These are phyloP conservation scores for Penicillium cinerascens DNA, from an alignment of 495 filamentous ascomycete species.

Conservation along the genomic window DNA sequence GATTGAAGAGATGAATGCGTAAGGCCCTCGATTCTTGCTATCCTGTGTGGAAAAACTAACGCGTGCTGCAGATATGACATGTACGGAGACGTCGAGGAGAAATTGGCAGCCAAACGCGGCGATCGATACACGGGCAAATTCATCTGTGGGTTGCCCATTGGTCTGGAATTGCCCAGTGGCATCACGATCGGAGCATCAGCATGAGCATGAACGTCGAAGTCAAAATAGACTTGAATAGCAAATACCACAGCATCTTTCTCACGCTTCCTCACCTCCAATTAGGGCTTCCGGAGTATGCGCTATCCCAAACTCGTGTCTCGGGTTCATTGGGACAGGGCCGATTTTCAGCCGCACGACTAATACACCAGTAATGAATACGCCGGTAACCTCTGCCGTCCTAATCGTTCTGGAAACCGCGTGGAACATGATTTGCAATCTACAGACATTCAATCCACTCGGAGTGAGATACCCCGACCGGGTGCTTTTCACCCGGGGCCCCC, in stretches of 20 bases:
- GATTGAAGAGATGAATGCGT: slow-evolving; percentile 53
- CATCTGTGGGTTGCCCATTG: slow-evolving; percentile 36
- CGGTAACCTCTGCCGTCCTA: too few species aligned
- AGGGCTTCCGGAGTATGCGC: too few species aligned
- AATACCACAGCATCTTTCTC: too few species aligned
- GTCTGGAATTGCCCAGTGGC: slow-evolving; percentile 38
- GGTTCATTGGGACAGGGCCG: too few species aligned
- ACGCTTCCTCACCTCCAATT: too few species aligned
- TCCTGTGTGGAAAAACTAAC: slow-evolving; percentile 12
- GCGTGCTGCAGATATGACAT: slow-evolving; percentile 41
- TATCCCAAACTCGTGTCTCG: too few species aligned
- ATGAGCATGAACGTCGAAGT: background rate
- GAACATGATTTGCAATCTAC: too few species aligned
- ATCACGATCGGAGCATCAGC: slow-evolving; percentile 21
- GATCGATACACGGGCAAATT: slow-evolving; percentile 23
- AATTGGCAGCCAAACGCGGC: slow-evolving; percentile 24
- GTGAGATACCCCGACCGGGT: slow-evolving; percentile 12
- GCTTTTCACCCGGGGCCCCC: slow-evolving; percentile 8
- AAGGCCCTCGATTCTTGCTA: slow-evolving; percentile 11
- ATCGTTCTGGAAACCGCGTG: too few species aligned
- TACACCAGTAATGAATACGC: too few species aligned
- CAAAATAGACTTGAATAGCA: background rate
- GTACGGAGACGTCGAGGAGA: slow-evolving; percentile 45
- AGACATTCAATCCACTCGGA: background rate
- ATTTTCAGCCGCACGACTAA: too few species aligned